phyloP scores from a whole-genome alignment of 257 asterid genomes.

The Nicotiana obtusifolia region DNA sequence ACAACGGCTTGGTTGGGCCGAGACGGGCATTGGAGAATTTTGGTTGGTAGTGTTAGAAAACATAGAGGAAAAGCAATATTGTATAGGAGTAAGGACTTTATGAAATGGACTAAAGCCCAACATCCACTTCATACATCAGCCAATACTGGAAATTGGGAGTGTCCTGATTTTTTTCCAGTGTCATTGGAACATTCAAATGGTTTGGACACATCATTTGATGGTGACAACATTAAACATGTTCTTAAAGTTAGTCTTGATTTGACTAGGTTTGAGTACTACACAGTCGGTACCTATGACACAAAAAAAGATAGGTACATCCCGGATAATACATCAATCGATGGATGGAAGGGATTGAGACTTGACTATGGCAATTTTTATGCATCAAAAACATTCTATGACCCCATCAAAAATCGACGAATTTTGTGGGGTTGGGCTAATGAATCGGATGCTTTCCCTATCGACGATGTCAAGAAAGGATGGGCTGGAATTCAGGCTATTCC shows the following conservation, averaged over 20 bases:
- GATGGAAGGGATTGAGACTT: neutral
- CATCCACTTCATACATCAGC: neutral
- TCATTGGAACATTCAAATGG: neutral
- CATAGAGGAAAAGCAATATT: constrained; percentile 12
- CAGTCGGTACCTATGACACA: neutral
- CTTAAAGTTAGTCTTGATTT: neutral
- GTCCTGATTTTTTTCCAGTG: constrained; percentile 5
- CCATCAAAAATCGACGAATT: neutral
- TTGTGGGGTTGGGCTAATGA: constrained; percentile 8
- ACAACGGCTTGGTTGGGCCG: constrained; percentile 25
- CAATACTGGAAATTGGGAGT: neutral
- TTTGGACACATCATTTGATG: neutral
- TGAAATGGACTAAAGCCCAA: neutral
- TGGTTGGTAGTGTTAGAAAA: constrained; percentile 10
- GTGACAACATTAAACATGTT: neutral
- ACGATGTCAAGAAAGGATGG: constrained; percentile 2
- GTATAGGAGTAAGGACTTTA: constrained; percentile 16
- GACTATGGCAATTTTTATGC: constrained; percentile 8
- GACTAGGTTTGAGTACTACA: neutral
- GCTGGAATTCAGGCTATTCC: constrained; percentile 4
- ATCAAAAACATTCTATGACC: neutral
- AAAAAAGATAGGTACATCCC: neutral
- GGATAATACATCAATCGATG: neutral
- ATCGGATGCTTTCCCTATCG: neutral
- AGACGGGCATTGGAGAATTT: constrained; percentile 19